Base-by-base conservation (phyloP, 768 basidiomycete species). In the Tephrocybe sp. region DNA sequence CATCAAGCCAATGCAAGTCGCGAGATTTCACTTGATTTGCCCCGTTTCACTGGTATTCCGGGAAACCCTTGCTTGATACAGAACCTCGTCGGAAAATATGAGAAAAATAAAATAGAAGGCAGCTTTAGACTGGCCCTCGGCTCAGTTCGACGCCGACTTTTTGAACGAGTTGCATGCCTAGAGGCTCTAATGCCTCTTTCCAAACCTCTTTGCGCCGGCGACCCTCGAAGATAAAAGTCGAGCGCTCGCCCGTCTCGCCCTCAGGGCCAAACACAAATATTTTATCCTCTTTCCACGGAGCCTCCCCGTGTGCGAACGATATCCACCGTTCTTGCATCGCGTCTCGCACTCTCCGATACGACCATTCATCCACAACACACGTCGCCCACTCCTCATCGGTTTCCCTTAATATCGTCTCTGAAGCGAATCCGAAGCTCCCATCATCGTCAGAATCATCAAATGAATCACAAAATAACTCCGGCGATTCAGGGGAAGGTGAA, bases 221-320 rank as follows among this genome's bases (percentile, higher is more conserved):
- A 3, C 83, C 82, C 47, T 82, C 80, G 47, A 91, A 87, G 12
- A 89, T 84, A 22, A 70, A 65, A 47, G 63, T 69, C 12, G 78
- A 80, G 40, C 88, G 78, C 64, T 88, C 87, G 39, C 88, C 88
- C 0, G 79, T 80, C 67, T 91, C 88, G 45, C 88, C 88, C 61
- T 90, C 88, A 0, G 88, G 88, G 3, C 88, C 88, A 56, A 91
- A 88, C 16, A 91, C 86, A 62, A 77, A 89, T 40, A 88, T 77
- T 65, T 80, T 85, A 50, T 81, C 78, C 50, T 76, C 78, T 49
- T 68, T 69, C 87, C 88, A 91, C 7, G 88, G 88, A 3, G 71
- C 76, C 61, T 86, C 82, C 4, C 86, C 87, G 61, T 87, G 64
- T 5, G 88, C 86, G 48, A 91, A 91, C 18, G 81, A 62, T 19